Evolutionary conservation across 352 stramenopile species (phyloP), one percentile per base, ranked within the genome.

Genomic region (Globisporangium nodosum): DNA sequence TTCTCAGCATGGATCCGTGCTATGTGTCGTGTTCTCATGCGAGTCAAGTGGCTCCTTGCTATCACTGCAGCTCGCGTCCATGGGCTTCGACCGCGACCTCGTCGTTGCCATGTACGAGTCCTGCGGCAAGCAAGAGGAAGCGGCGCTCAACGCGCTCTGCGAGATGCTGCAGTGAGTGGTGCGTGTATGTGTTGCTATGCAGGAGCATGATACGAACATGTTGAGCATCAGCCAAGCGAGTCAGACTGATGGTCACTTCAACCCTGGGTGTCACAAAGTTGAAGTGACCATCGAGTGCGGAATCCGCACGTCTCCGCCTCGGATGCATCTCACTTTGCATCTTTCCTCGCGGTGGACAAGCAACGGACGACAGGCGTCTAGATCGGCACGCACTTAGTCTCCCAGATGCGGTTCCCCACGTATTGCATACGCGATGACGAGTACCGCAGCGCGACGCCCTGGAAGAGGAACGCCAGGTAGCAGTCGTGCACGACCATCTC

Each of bases 401-500:
- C 82, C 82, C 82, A 92, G 62, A 92, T 92, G 45, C 82, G 82
- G 47, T 92, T 92, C 45, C 82, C 82, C 1, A 92, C 82, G 56
- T 92, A 92, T 51, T 92, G 82, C 48, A 90, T 70, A 18, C 82
- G 71, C 54, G 84, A 81, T 0, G 79, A 92, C 35, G 81, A 88
- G 63, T 92, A 92, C 4, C 78, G 74, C 27, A 92, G 57, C 16
- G 82, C 83, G 33, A 92, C 84, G 5, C 76, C 70, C 55, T 92
- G 82, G 54, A 92, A 89, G 9, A 90, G 66, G 54, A 90, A 92
- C 18, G 82, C 82, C 15, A 92, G 35, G 49, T 78, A 66, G 53
- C 76, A 84, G 52, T 92, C 82, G 1, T 78, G 70, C 5, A 65
- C 54, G 0, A 85, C 60, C 82, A 92, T 92, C n/a, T 78, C 69